Base-by-base conservation (phyloP, 1,139 yeast species). In the Pichia sp. region DNA sequence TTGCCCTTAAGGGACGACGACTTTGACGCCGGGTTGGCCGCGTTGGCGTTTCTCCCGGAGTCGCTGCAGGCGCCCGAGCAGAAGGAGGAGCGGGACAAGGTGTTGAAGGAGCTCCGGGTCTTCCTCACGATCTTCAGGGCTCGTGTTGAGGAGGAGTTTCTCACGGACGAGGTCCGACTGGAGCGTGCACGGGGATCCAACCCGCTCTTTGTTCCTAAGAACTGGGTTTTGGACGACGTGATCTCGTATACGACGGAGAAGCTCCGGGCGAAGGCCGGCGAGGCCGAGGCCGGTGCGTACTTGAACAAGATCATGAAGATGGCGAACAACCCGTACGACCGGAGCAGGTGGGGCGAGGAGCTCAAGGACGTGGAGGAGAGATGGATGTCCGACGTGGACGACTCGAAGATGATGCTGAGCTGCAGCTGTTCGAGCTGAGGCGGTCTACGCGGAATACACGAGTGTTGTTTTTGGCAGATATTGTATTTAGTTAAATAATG, bases 171-270 rank as follows among this genome's bases (percentile, higher is more conserved):
- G 16, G 66, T 62, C 5, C 74, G 87, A 44, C 62, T 62, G 5
- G 61, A 60, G 3, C 63, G 75, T 8, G 80, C 90, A 56, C 64
- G 71, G 13, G 54, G 61, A 2, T 75, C 72, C 53, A 93, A 93
- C 65, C 99, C 99, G 2, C 66, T 80, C 43, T 92, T 93, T 65
- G 77, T 88, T 15, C 95, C 97, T 15, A 78, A 93, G 58, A 87
- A 85, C 61, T 90, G 96, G 93, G 83, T 92, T 52, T 73, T 93
- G 54, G 92, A 90, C 55, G 93, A 90, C 59, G 97, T 90, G 0
- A 85, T 89, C 53, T 75, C 78, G 36, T 71, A 72, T 51, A 75
- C 81, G 0, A 55, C 54, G 2, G 55, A 49, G 8, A 51, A 51
- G 29, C 8, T 59, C 5, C 19, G 41, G 23, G 44, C 43, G 2